Percentiles rank a stretch among this genome's conserved stretches.
Conservation (phyloP, 805 yeast species). For the Candida gorgasii region DNA sequence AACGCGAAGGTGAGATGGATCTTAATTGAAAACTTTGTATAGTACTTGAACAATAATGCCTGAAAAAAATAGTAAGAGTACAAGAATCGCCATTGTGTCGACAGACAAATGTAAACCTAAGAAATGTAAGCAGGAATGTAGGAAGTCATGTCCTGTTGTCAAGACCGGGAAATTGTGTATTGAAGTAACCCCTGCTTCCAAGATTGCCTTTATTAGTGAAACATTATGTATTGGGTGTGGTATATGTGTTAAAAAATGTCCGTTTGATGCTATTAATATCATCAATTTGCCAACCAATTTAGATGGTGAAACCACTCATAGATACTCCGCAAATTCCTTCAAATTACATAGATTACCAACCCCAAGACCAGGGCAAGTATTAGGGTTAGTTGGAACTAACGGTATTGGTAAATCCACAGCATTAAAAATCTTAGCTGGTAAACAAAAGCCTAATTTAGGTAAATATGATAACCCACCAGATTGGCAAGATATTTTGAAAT, state of each 20-base stretch:
- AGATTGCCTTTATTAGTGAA: constrained; percentile 94
- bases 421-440: constrained; percentile 93
- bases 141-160: constrained; percentile 96
- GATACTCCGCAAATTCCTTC: constrained; percentile 97
- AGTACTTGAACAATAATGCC: constrained; percentile 19
- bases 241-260: constrained; percentile 98
- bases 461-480: constrained; percentile 94
- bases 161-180: constrained; percentile 97
- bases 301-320: constrained; percentile 89
- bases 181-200: constrained; percentile 87
- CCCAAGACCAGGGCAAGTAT: constrained; percentile 98
- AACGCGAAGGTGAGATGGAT: constrained; percentile 9
- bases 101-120: constrained; percentile 96
- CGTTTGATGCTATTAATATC: constrained; percentile 94
- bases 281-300: constrained; percentile 95
- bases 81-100: constrained; percentile 95
- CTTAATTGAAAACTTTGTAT: neutral
- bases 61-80: constrained; percentile 34
- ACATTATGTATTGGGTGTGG: constrained; percentile 98
- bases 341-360: constrained; percentile 96
- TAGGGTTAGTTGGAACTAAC: constrained; percentile 97
- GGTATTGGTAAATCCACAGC: constrained; percentile 99
- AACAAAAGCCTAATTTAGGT: constrained; percentile 96
- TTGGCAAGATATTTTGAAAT: constrained; percentile 89
- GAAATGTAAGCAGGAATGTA: constrained; percentile 98